Evolutionary conservation across 768 basidiomycete species (phyloP).

Genomic region (Pilatotrama ljubarskyi): DNA sequence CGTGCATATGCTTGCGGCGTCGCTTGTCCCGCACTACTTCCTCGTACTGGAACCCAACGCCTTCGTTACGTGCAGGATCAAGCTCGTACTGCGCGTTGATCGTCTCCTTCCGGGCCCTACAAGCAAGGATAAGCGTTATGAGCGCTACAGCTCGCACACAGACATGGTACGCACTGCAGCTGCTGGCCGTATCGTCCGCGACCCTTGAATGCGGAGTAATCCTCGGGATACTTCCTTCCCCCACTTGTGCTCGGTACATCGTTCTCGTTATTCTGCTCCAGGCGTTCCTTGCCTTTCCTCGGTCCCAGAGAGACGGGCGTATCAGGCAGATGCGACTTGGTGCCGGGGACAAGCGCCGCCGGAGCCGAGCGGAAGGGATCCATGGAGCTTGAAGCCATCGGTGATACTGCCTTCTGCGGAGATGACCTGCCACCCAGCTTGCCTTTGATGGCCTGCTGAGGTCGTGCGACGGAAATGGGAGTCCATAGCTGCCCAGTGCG

Average conservation of each 20-base stretch:
- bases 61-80: constrained; percentile 63
- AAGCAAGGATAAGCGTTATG: constrained; percentile 18
- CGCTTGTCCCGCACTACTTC: constrained; percentile 71
- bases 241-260: not conserved
- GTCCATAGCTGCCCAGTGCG: constrained; percentile 3
- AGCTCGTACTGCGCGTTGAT: constrained; percentile 71
- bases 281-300: constrained; percentile 15
- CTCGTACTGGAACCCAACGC: constrained; percentile 67
- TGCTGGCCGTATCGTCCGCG: constrained; percentile 21
- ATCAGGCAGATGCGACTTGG: not conserved
- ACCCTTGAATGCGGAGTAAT: constrained; percentile 25
- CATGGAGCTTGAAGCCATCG: not conserved
- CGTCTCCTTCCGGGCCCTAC: constrained; percentile 39
- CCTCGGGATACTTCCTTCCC: not conserved
- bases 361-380: not conserved
- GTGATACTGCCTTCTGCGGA: not conserved
- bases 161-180: constrained; percentile 24
- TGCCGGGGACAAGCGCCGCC: not conserved
- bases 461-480: constrained; percentile 3
- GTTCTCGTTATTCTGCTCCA: constrained; percentile 15
- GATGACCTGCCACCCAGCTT: not conserved
- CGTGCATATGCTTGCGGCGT: constrained; percentile 66
- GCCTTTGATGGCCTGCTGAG: not conserved
- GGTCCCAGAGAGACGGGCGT: not conserved
- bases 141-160: constrained; percentile 34